Conservation (phyloP, 225 moss, liverwort and hornwort genomes). For the Rhytidiadelphus loreus region DNA sequence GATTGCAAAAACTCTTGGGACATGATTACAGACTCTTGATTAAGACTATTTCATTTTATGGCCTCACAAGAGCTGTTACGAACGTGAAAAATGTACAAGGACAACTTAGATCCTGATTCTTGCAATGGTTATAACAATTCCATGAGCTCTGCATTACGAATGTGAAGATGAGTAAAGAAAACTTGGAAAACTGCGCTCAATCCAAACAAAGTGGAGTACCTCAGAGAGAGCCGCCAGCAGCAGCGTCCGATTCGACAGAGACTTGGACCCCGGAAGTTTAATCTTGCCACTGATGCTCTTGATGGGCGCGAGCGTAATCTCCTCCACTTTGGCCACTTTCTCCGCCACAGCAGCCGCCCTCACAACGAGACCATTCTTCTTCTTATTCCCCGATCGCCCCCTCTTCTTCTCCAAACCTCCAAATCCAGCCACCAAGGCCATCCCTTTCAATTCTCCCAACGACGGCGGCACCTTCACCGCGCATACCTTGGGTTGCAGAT, state of each 20-base stretch:
- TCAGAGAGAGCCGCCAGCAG: constrained; percentile 82
- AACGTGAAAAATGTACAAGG: not conserved
- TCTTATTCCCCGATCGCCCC: not conserved
- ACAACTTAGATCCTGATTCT: not conserved
- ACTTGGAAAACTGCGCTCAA: not conserved
- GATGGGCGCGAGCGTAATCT: constrained; percentile 61
- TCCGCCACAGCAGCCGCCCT: constrained; percentile 37
- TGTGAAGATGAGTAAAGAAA: not conserved
- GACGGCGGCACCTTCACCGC: not conserved
- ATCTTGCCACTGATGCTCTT: constrained; percentile 62
- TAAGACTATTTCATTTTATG: not conserved
- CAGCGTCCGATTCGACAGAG: constrained; percentile 80
- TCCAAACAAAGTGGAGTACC: not conserved
- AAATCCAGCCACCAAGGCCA: not conserved
- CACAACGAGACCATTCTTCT: not conserved
- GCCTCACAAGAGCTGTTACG: not conserved
- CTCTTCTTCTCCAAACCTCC: not conserved
- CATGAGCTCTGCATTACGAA: not conserved
- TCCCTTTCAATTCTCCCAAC: not conserved
- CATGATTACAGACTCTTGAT: not conserved
- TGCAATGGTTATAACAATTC: not conserved
- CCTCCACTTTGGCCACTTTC: constrained; percentile 44
- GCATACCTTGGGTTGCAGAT: not conserved
- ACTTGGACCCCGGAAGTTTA: constrained; percentile 96
- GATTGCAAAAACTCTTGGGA: not conserved